Conservation (phyloP, 768 basidiomycete genomes). For the Vararia minispora region DNA sequence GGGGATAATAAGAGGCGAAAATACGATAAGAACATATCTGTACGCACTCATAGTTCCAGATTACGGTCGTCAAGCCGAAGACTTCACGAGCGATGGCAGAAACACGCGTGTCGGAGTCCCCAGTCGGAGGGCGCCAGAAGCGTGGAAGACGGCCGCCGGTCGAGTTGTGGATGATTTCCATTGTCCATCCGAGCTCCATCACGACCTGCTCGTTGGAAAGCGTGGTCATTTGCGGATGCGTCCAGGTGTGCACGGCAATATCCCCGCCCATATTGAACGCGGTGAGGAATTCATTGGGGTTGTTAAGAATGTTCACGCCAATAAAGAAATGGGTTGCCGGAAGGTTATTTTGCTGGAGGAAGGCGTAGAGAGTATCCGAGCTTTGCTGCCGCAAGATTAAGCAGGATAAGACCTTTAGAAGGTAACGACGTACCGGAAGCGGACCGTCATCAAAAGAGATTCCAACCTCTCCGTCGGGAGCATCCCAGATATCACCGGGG, state of each 20-base stretch:
- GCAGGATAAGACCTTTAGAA: slow-evolving; percentile 26
- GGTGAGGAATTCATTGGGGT: slow-evolving; percentile 42
- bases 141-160: slow-evolving; percentile 30
- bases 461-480: slow-evolving; percentile 56
- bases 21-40: slow-evolving; percentile 1
- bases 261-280: slow-evolving; percentile 35
- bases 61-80: slow-evolving; percentile 32
- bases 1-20: not conserved
- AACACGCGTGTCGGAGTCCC: slow-evolving; percentile 33
- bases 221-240: slow-evolving; percentile 40
- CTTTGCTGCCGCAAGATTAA: slow-evolving; percentile 19
- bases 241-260: slow-evolving; percentile 31
- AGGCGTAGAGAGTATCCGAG: slow-evolving; percentile 42
- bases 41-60: slow-evolving; percentile 43
- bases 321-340: slow-evolving; percentile 88
- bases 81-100: slow-evolving; percentile 34
- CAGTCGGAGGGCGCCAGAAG: slow-evolving; percentile 30
- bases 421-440: slow-evolving; percentile 25
- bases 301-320: slow-evolving; percentile 57
- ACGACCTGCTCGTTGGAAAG: slow-evolving; percentile 33
- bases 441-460: slow-evolving; percentile 81
- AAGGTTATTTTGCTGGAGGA: slow-evolving; percentile 52
- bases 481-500: slow-evolving; percentile 62
- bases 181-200: slow-evolving; percentile 39
- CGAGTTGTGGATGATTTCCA: slow-evolving; percentile 40